A percentile compares a stretch with the other conserved stretches of the same genome.
Evolutionary conservation across 1,284 basidiomycete species (phyloP).

Genomic region (Moesziomyces antarcticus): DNA sequence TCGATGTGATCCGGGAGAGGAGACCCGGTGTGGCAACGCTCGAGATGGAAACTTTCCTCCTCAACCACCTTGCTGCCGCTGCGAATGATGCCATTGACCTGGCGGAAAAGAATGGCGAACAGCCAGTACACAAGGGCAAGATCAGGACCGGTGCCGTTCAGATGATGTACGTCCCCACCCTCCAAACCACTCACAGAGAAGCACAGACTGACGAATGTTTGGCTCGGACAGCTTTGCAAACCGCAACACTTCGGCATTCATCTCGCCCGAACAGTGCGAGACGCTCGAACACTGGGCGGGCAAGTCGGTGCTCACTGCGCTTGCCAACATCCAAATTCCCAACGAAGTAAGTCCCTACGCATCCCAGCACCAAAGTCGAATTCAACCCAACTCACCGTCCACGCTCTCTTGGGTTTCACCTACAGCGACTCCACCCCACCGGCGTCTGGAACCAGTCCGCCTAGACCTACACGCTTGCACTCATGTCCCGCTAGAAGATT

Average conservation of each 20-base stretch:
- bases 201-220: neutral
- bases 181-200: neutral
- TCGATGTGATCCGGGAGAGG: slow-evolving; percentile 71
- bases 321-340: slow-evolving; percentile 61
- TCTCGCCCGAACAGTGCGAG: slow-evolving; percentile 77
- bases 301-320: slow-evolving; percentile 72
- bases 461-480: neutral
- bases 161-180: slow-evolving; percentile 72
- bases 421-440: slow-evolving; percentile 38
- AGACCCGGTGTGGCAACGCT: slow-evolving; percentile 70
- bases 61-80: slow-evolving; percentile 56
- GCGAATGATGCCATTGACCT: slow-evolving; percentile 48
- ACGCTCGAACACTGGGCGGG: slow-evolving; percentile 78
- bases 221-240: slow-evolving; percentile 74
- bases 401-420: neutral
- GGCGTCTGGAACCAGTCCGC: slow-evolving; percentile 43
- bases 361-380: neutral
- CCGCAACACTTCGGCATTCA: slow-evolving; percentile 79
- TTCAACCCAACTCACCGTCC: neutral
- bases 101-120: slow-evolving; percentile 12
- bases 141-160: slow-evolving; percentile 82
- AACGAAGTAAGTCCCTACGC: slow-evolving; percentile 31
- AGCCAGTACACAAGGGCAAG: slow-evolving; percentile 58
- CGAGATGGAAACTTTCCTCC: slow-evolving; percentile 67
- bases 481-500: neutral